A percentile compares a stretch with the other conserved stretches of the same genome.
These are phyloP conservation scores for Eucalyptus sp. DNA, from an alignment of 345 rosid genomes.

Conservation along the genomic window DNA sequence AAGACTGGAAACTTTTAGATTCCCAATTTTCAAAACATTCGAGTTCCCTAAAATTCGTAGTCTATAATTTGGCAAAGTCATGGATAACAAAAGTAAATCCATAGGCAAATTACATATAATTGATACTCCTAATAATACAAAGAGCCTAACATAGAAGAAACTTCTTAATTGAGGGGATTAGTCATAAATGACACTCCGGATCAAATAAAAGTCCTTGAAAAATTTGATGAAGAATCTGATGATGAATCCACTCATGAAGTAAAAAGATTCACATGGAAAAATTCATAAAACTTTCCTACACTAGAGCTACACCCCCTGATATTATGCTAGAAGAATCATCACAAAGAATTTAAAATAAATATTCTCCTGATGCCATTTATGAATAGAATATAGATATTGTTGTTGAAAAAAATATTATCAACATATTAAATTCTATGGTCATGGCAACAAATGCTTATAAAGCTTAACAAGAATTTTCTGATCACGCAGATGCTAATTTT, in stretches of 20 bases:
- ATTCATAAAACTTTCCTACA: not conserved
- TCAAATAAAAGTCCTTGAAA: not conserved
- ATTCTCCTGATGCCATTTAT: not conserved
- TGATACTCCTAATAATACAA: not conserved
- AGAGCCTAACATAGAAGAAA: not conserved
- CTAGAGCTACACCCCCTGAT: not conserved
- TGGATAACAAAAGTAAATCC: not conserved
- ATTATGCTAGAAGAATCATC: not conserved
- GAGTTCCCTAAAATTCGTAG: not conserved
- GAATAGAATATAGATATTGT: no score
- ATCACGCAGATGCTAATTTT: not conserved
- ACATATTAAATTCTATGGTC: not conserved
- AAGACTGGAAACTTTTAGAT: not conserved
- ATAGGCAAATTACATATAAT: not conserved
- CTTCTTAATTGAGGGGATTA: not conserved
- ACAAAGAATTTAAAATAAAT: not conserved
- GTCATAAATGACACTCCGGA: not conserved
- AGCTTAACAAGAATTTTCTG: not conserved
- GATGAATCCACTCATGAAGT: not conserved
- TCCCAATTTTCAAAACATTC: not conserved
- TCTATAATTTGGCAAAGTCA: not conserved
- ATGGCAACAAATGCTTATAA: not conserved
- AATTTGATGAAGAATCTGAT: not conserved
- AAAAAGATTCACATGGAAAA: not conserved
- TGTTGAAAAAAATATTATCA: no score